Evolutionary conservation across 345 rosid species (phyloP).

Genomic region (Salix brachista): DNA sequence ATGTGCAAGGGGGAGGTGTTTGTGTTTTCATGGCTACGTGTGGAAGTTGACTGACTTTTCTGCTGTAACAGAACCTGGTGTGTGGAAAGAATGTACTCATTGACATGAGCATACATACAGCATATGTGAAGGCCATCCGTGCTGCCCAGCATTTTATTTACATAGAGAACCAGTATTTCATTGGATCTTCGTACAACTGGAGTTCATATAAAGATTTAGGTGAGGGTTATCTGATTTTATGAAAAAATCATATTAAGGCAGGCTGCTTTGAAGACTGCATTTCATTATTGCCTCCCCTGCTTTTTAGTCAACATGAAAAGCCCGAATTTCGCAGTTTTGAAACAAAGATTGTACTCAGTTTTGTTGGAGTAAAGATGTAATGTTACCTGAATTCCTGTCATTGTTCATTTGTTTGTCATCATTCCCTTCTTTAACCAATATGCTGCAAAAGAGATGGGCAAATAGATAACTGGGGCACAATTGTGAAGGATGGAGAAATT

Average conservation of each 20-base stretch:
- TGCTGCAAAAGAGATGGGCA: background rate
- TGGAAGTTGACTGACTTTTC: constrained; percentile 21
- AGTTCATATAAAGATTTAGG: constrained; percentile 69
- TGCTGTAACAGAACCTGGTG: constrained; percentile 62
- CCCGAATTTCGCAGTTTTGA: background rate
- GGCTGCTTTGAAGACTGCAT: background rate
- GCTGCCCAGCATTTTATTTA: constrained; percentile 94
- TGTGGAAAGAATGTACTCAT: constrained; percentile 92
- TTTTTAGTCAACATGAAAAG: background rate
- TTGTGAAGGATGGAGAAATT: background rate
- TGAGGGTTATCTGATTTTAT: constrained; percentile 17
- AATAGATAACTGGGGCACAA: background rate
- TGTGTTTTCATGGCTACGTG: background rate
- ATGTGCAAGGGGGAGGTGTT: background rate
- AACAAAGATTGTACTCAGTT: background rate
- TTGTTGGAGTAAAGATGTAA: background rate
- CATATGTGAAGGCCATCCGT: constrained; percentile 94
- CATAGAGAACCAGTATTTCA: constrained; percentile 93
- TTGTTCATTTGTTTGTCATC: background rate
- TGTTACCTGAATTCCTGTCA: background rate
- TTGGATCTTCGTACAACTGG: constrained; percentile 93
- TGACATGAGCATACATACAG: constrained; percentile 98
- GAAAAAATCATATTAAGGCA: background rate
- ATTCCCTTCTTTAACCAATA: background rate
- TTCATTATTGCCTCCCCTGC: background rate